Percentiles rank a stretch among this genome's conserved stretches.
Evolutionary conservation across 208 protist species (phyloP).

Genomic region (Kentomonas sorsogonicus): DNA sequence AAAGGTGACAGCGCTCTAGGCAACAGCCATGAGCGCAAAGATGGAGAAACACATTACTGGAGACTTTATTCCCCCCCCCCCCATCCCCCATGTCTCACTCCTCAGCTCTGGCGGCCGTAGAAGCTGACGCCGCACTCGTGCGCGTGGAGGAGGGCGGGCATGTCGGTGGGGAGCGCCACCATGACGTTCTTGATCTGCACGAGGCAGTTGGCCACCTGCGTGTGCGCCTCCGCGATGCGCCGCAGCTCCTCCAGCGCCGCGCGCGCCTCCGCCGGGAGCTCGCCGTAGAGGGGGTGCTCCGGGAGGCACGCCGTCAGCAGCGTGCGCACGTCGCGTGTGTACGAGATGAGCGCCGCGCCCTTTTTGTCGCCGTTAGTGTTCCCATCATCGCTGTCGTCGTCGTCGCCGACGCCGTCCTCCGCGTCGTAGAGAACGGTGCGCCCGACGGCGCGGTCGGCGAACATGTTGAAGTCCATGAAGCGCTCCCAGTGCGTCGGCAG

Average conservation of each 20-base stretch:
- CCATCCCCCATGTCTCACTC: background rate
- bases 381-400: background rate
- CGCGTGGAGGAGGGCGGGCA: constrained; percentile 31
- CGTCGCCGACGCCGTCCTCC: constrained; percentile 36
- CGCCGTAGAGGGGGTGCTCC: constrained; percentile 32
- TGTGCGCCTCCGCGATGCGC: constrained; percentile 46
- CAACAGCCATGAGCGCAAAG: too few species aligned
- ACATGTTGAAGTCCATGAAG: constrained; percentile 85
- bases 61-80: background rate
- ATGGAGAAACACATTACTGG: too few species aligned
- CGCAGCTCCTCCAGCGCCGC: constrained; percentile 49
- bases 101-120: constrained; percentile 12
- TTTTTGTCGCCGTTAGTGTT: too few species aligned
- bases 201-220: constrained; percentile 66
- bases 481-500: constrained; percentile 79
- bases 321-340: constrained; percentile 52
- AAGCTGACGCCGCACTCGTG: constrained; percentile 32
- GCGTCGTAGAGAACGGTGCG: constrained; percentile 62
- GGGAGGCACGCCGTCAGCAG: constrained; percentile 40
- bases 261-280: constrained; percentile 56
- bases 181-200: constrained; percentile 74
- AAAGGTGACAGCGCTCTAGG: too few species aligned
- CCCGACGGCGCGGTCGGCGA: constrained; percentile 77
- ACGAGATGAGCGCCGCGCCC: constrained; percentile 36
- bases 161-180: constrained; percentile 40